phyloP scores from a whole-genome alignment of 2,329 filamentous ascomycete genomes.

The Ophiocordyceps camponoti-rufipedis region DNA sequence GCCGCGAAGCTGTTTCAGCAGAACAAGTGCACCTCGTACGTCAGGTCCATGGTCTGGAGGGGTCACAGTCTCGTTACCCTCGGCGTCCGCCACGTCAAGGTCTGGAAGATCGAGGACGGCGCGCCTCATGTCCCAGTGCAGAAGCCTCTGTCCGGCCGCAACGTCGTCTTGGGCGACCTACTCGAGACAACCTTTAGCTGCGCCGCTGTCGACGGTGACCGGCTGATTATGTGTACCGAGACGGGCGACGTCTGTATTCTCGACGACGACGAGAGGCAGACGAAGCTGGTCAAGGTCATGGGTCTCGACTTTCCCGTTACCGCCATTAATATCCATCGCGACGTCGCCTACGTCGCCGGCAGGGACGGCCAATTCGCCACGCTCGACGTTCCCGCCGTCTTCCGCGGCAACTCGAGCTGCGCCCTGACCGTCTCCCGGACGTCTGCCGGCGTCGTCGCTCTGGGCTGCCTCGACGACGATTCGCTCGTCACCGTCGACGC shows the following conservation, averaged over 20 bases:
- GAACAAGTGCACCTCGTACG: conserved; percentile 75
- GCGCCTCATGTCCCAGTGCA: conserved; percentile 25
- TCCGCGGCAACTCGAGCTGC: conserved; percentile 21
- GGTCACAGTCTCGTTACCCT: conserved; percentile 69
- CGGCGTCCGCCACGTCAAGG: conserved; percentile 80
- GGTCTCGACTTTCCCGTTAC: conserved; percentile 49
- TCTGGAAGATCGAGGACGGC: conserved; percentile 79
- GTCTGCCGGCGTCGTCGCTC: conserved; percentile 36
- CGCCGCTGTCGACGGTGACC: conserved; percentile 53
- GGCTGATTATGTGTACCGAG: conserved; percentile 72
- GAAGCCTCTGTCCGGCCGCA: conserved; percentile 66
- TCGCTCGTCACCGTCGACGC: conserved; percentile 61
- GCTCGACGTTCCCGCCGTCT: conserved; percentile 29
- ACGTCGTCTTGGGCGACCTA: conserved; percentile 66
- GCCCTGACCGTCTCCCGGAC: conserved; percentile 20
- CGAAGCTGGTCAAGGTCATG: conserved; percentile 49
- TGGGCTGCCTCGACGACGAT: conserved; percentile 47
- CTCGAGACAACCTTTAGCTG: conserved; percentile 75
- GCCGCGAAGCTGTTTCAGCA: conserved; percentile 65
- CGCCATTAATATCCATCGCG: conserved; percentile 43
- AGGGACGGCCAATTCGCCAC: conserved; percentile 40
- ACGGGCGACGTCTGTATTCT: conserved; percentile 78
- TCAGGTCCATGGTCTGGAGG: conserved; percentile 82
- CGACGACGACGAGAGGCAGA: conserved; percentile 55
- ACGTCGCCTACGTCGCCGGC: conserved; percentile 49